Evolutionary conservation across 768 basidiomycete genomes (phyloP).

Genomic region (Holtermannia corniformis): DNA sequence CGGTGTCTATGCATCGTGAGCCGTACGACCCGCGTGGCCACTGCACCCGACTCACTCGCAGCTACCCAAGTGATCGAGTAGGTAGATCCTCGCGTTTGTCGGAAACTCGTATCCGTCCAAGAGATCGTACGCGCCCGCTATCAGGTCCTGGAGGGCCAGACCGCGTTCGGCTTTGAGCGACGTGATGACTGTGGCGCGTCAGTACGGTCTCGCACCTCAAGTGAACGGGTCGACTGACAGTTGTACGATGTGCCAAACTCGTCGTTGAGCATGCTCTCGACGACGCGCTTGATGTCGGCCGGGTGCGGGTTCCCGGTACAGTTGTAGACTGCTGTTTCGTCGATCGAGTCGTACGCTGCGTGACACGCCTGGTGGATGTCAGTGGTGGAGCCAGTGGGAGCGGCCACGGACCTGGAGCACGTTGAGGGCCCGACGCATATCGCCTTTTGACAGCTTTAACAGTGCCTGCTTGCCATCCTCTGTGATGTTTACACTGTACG

Average conservation of each 20-base stretch:
- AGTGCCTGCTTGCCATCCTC: slow-evolving; percentile 79
- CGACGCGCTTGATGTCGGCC: slow-evolving; percentile 81
- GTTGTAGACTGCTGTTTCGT: slow-evolving; percentile 86
- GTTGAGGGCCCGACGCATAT: slow-evolving; percentile 94
- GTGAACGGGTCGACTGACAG: slow-evolving; percentile 26
- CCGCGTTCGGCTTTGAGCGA: slow-evolving; percentile 83
- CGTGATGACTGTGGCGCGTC: slow-evolving; percentile 64
- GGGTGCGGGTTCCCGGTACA: slow-evolving; percentile 97
- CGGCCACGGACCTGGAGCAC: slow-evolving; percentile 58
- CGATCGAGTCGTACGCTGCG: slow-evolving; percentile 81
- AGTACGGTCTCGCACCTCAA: background rate
- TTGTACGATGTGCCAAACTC: slow-evolving; percentile 83
- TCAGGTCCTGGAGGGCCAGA: slow-evolving; percentile 85
- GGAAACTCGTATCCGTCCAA: slow-evolving; percentile 77
- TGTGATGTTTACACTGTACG: slow-evolving; percentile 67
- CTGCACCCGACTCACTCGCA: slow-evolving; percentile 80
- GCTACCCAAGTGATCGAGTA: slow-evolving; percentile 88
- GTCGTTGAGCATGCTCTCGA: slow-evolving; percentile 89
- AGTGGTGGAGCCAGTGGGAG: background rate
- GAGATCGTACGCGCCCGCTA: slow-evolving; percentile 85
- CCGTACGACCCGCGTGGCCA: background rate
- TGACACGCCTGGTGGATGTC: slow-evolving; percentile 62
- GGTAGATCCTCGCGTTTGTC: slow-evolving; percentile 73
- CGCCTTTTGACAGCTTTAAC: slow-evolving; percentile 83
- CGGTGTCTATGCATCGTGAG: slow-evolving; percentile 55